phyloP scores from a whole-genome alignment of 108 stramenopile species.

The Pseudonitzschia delicatissima region DNA sequence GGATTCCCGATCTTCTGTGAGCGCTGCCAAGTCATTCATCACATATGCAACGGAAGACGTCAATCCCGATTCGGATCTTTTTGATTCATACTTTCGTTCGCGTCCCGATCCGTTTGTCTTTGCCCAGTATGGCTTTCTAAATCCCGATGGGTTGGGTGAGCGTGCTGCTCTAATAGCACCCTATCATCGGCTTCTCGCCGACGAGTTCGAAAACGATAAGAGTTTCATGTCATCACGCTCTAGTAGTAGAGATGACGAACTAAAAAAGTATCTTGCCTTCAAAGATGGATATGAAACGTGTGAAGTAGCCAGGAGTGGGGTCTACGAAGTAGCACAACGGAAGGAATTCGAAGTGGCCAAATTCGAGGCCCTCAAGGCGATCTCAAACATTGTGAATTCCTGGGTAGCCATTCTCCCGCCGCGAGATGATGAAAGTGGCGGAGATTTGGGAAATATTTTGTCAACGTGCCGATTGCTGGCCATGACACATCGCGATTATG shows the following conservation, averaged over 20 bases:
- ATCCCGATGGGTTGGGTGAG: background rate
- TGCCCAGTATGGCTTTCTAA: constrained; percentile 11
- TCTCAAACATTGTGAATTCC: background rate
- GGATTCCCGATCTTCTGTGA: background rate
- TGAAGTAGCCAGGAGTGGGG: background rate
- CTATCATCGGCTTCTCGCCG: background rate
- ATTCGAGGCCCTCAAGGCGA: background rate
- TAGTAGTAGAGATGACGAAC: background rate
- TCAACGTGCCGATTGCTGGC: constrained; percentile 12
- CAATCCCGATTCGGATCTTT: background rate
- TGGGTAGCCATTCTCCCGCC: background rate
- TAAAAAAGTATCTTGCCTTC: constrained; percentile 7
- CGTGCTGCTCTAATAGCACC: constrained; percentile 1
- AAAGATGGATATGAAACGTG: constrained; percentile 2
- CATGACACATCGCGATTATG: constrained; percentile 9
- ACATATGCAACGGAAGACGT: background rate
- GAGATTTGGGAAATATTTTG: background rate
- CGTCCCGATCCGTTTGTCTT: background rate
- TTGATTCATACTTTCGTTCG: constrained; percentile 1
- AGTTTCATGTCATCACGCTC: background rate
- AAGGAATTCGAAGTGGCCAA: background rate
- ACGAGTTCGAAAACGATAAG: background rate
- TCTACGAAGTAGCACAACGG: background rate
- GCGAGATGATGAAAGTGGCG: background rate
- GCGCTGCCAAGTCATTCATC: background rate